Evolutionary conservation across 495 filamentous ascomycete genomes (phyloP).

Genomic region (Cercophora sp.): DNA sequence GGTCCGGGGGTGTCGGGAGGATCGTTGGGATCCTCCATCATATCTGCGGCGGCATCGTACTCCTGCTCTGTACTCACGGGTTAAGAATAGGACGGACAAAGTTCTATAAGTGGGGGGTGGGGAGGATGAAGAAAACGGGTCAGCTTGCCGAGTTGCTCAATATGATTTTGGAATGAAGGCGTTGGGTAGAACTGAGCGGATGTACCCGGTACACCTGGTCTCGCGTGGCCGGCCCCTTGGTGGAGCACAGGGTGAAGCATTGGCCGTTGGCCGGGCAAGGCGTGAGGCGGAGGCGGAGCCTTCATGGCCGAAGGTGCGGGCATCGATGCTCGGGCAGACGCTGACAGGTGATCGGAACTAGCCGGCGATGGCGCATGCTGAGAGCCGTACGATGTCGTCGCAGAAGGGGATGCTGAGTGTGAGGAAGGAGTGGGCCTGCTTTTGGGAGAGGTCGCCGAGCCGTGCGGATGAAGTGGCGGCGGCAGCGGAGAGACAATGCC

Average conservation of each 20-base stretch:
- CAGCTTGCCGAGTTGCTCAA: constrained; percentile 95
- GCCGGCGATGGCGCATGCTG: constrained; percentile 67
- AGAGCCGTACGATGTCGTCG: constrained; percentile 67
- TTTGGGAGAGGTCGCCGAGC: constrained; percentile 50
- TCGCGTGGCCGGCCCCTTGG: constrained; percentile 27
- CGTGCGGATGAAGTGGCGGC: constrained; percentile 50
- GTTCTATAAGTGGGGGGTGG: constrained; percentile 54
- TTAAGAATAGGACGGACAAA: constrained; percentile 78
- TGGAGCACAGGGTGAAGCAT: constrained; percentile 41
- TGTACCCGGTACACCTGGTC: constrained; percentile 28
- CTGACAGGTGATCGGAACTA: constrained; percentile 50
- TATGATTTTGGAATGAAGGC: constrained; percentile 82
- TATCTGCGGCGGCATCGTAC: constrained; percentile 93
- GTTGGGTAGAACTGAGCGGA: constrained; percentile 66
- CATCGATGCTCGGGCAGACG: constrained; percentile 41
- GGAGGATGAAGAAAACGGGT: constrained; percentile 53
- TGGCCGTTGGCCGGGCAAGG: constrained; percentile 41
- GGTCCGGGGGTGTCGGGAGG: constrained; percentile 61
- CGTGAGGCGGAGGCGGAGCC: constrained; percentile 29
- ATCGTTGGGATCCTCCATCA: constrained; percentile 75
- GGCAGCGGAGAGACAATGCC: constrained; percentile 49
- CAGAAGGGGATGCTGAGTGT: constrained; percentile 71
- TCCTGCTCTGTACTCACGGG: constrained; percentile 90
- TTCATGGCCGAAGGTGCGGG: constrained; percentile 38
- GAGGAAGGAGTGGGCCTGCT: constrained; percentile 79